A percentile compares a stretch with the other conserved stretches of the same genome.
These are phyloP conservation scores for Emergomyces orientalis DNA, from an alignment of 2,329 filamentous ascomycete species.

Conservation along the genomic window DNA sequence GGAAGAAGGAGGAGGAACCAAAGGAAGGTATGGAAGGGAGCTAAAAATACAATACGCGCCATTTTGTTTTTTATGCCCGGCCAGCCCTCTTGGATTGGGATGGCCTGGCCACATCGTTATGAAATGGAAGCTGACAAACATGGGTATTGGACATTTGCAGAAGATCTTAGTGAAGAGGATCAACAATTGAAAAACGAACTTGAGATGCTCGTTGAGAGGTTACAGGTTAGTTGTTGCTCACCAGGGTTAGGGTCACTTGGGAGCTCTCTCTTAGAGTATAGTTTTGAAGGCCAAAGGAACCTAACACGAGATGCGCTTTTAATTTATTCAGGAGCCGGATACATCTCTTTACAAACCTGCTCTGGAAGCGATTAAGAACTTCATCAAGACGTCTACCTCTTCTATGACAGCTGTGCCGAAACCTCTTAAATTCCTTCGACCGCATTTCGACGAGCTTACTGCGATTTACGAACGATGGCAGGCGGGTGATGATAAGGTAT, in stretches of 20 bases:
- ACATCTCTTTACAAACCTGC: slow-evolving; percentile 80
- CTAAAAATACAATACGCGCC: no score
- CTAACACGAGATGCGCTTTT: background rate
- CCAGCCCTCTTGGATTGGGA: background rate
- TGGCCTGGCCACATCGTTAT: background rate
- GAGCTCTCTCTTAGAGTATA: background rate
- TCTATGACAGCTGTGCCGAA: slow-evolving; percentile 99
- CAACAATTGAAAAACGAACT: slow-evolving; percentile 97
- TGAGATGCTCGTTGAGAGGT: slow-evolving; percentile 92
- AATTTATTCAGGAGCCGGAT: slow-evolving; percentile 63
- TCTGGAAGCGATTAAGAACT: slow-evolving; percentile 92
- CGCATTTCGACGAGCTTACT: slow-evolving; percentile 85
- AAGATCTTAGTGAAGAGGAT: slow-evolving; percentile 95
- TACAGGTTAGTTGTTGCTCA: slow-evolving; percentile 54
- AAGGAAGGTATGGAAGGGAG: slow-evolving; percentile 46
- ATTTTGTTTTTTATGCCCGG: background rate
- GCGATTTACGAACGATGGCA: slow-evolving; percentile 87
- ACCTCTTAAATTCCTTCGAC: slow-evolving; percentile 92
- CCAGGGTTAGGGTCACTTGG: background rate
- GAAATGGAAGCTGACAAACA: slow-evolving; percentile 21
- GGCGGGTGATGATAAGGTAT: slow-evolving; percentile 71
- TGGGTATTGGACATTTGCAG: slow-evolving; percentile 38
- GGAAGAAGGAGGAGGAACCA: slow-evolving; percentile 66
- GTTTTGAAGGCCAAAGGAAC: background rate
- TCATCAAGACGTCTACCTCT: slow-evolving; percentile 97